These are phyloP conservation scores for Blastomyces silverae DNA, from an alignment of 2,329 filamentous ascomycete genomes.

Conservation along the genomic window DNA sequence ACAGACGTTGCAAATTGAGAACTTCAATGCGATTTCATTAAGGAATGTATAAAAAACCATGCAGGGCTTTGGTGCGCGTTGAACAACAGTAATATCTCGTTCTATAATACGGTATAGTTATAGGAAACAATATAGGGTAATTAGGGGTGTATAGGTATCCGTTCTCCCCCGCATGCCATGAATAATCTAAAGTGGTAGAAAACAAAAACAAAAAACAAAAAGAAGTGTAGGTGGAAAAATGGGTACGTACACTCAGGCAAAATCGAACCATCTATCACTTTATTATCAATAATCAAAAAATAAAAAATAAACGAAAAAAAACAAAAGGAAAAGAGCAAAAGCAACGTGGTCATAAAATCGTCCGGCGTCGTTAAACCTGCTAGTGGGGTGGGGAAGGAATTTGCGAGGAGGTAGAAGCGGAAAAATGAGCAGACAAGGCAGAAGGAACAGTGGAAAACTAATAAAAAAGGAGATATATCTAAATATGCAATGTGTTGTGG, in stretches of 20 bases:
- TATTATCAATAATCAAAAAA: background rate
- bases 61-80: background rate
- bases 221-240: background rate
- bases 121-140: background rate
- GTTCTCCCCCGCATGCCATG: background rate
- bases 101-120: background rate
- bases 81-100: background rate
- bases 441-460: background rate
- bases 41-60: background rate
- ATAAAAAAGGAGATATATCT: background rate
- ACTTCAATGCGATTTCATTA: background rate
- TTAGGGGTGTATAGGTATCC: background rate
- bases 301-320: background rate
- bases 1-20: background rate
- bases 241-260: background rate
- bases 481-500: background rate
- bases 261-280: background rate
- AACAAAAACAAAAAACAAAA: background rate
- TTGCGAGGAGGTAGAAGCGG: background rate
- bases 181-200: background rate
- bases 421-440: too few relatives aligned
- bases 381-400: background rate
- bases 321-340: background rate
- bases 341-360: constrained; percentile 1
- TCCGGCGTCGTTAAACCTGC: background rate